Base-by-base conservation (phyloP, 208 protist genomes). In the Acanthamoeba lenticulata region DNA sequence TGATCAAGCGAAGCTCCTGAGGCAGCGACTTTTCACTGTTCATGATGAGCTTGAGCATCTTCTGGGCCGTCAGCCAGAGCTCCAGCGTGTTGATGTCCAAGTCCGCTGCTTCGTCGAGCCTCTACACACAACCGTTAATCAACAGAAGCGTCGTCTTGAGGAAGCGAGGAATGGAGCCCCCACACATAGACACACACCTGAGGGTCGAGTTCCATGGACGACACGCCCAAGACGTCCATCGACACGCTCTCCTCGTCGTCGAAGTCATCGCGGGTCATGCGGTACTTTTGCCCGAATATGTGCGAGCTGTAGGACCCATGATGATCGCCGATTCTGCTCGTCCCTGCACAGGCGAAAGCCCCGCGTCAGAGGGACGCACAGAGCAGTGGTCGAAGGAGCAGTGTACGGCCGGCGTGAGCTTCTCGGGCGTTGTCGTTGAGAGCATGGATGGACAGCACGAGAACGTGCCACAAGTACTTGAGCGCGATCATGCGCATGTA, bases 81-180 rank as follows among this genome's bases (percentile, higher is more conserved):
- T 90, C 52, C 42, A 90, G 57, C 7, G 83, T 90, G 83, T 90
- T 90, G 83, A 90, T 85, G 44, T 85, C 74, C 45, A 85, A 42
- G 42, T 85, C 74, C 42, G 74, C 49, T 29, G 74, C 74, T 2
- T 85, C 74, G 74, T 85, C 74, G n/a, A 85, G 45, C 55, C 55
- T 85, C 74, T 85, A 27, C n/a, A n/a, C n/a, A n/a, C n/a, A n/a
- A n/a, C n/a, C n/a, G 45, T 52, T 52, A 52, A 15, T 52, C 5
- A 52, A 52, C 45, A 52, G 45, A 5, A 52, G 15, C 45, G 45
- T 5, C 45, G 9, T 5, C 45, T 52, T 52, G 45, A 17, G 15
- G 45, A 52, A 15, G 5, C 15, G 45, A 52, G 5, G 15, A 15
- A 52, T 52, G 5, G 45, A 19, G 45, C 15, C 9, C 45, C 5